Base-by-base conservation (phyloP, 2,329 filamentous ascomycete genomes). In the Talaromyces sp. region DNA sequence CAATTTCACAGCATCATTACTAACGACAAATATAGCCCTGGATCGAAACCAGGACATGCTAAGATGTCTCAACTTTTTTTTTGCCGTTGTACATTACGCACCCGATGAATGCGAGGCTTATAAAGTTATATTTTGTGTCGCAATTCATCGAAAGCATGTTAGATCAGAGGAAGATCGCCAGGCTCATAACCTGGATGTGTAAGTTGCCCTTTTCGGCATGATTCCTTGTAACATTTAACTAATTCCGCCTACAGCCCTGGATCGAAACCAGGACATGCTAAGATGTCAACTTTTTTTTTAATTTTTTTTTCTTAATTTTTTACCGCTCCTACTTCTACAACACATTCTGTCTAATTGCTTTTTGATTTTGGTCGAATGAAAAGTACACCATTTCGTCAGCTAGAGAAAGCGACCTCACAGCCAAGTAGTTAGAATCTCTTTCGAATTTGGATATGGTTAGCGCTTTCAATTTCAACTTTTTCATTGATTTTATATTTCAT, bases 241-340 rank as follows among this genome's bases (percentile, higher is more conserved):
- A 47, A 47, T 10, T 7, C 19, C n/a, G 16, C 9, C 9, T n/a
- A 47, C 5, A 47, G 43, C 50, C 50, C 50, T 54, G 50, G 50
- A 54, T 54, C 50, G 50, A 54, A 54, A 54, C 50, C 50, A 54
- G 50, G 50, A 54, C 50, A 54, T 54, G 50, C 50, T 54, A 54
- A 22, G 50, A 35, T 54, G 27, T 33, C 31, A 54, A 19, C 31
- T 8, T 35, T 35, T 13, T 54, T 19, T 19, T 19, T 19, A 19
- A 19, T 35, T 35, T 19, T 54, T 19, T 19, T 2, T 48, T 27
- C 14, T 27, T 14, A 27, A 1, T 19, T 48, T 14, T 27, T 11
- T n/a, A n/a, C n/a, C n/a, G n/a, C n/a, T n/a, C n/a, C n/a, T n/a
- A n/a, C n/a, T n/a, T n/a, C 19, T 10, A 8, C 2, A 13, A 50